Percentiles rank a stretch among this genome's conserved stretches.
Conservation (phyloP, 768 basidiomycete genomes). For the Pisolithus orientalis region DNA sequence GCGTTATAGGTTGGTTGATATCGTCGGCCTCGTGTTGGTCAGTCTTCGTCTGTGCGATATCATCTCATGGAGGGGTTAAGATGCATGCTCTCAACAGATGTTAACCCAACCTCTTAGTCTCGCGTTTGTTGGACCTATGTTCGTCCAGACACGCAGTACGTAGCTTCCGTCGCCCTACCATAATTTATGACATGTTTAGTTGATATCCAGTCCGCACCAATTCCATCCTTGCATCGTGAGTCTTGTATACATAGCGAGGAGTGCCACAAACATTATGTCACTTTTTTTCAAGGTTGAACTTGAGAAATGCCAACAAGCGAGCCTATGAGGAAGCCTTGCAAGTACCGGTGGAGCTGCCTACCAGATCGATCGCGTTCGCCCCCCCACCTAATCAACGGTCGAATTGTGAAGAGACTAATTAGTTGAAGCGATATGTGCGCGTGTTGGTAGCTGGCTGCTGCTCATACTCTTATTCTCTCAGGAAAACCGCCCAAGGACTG, state of each 20-base stretch:
- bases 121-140: conserved; percentile 13
- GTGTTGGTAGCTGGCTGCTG: background rate
- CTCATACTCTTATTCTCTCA: background rate
- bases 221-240: conserved; percentile 24
- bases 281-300: conserved; percentile 14
- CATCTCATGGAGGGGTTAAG: background rate
- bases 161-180: background rate
- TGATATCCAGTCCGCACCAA: conserved; percentile 21
- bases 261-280: too few relatives aligned
- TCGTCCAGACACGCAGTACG: conserved; percentile 22
- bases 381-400: conserved; percentile 9
- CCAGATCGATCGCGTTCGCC: conserved; percentile 18
- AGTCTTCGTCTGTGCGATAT: background rate
- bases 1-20: too few relatives aligned
- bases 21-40: background rate
- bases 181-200: background rate
- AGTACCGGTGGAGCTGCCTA: conserved; percentile 7
- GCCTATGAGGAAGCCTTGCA: conserved; percentile 2
- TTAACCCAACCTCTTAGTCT: conserved; percentile 12
- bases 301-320: conserved; percentile 17
- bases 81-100: conserved; percentile 5
- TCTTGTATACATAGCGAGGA: background rate
- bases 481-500: conserved; percentile 4
- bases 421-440: background rate
- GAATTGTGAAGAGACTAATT: background rate